Conservation (phyloP, 2,329 filamentous ascomycete genomes). For the Penicillium sp. region DNA sequence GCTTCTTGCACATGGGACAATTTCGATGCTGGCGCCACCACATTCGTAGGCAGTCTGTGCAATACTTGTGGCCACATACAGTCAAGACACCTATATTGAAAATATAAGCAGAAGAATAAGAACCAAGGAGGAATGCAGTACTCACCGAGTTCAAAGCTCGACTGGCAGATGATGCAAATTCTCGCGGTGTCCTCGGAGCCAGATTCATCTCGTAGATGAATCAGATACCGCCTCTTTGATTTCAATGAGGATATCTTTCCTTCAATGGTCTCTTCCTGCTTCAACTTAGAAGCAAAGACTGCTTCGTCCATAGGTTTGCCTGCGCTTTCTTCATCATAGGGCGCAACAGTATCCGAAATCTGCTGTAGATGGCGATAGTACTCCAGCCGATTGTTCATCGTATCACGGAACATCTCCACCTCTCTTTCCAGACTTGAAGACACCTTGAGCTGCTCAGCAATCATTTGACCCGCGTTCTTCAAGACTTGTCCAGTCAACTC, state of each 20-base stretch:
- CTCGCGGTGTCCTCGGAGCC: conserved; percentile 59
- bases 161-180: conserved; percentile 83
- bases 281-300: conserved; percentile 44
- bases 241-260: conserved; percentile 61
- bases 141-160: conserved; percentile 70
- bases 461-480: conserved; percentile 54
- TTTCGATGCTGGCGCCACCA: conserved; percentile 75
- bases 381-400: conserved; percentile 81
- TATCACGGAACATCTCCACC: conserved; percentile 68
- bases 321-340: conserved; percentile 62
- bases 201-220: conserved; percentile 61
- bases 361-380: conserved; percentile 88
- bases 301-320: conserved; percentile 55
- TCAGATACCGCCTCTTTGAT: conserved; percentile 72
- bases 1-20: conserved; percentile 81
- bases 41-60: conserved; percentile 75
- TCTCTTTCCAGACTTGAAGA: conserved; percentile 58
- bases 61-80: conserved; percentile 87
- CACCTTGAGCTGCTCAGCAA: conserved; percentile 53
- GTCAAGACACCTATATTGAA: conserved; percentile 52
- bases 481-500: conserved; percentile 64
- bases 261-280: conserved; percentile 53
- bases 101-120: conserved; percentile 4
- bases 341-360: conserved; percentile 82
- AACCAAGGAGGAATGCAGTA: conserved; percentile 37